Evolutionary conservation across 495 filamentous ascomycete species (phyloP).

Genomic region (Parachaetomium inaequale): DNA sequence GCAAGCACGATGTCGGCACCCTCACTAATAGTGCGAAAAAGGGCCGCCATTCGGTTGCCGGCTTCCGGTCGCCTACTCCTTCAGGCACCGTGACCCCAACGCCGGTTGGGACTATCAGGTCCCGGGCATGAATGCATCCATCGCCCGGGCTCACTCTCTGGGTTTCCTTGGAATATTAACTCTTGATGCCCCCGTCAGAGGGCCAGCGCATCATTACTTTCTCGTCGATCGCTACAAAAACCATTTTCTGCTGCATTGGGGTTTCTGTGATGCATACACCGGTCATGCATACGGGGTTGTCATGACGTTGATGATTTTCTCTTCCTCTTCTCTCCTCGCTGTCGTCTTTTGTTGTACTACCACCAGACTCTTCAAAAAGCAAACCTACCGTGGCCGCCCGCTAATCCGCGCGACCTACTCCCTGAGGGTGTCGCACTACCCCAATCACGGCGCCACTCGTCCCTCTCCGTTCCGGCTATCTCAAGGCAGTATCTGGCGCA

Average conservation of each 20-base stretch:
- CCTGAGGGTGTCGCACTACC: neutral
- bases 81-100: slow-evolving; percentile 32
- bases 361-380: slow-evolving; percentile 3
- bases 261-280: slow-evolving; percentile 28
- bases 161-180: slow-evolving; percentile 23
- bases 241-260: slow-evolving; percentile 29
- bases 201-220: slow-evolving; percentile 23
- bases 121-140: slow-evolving; percentile 28
- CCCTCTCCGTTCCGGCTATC: slow-evolving; percentile 4
- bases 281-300: slow-evolving; percentile 32
- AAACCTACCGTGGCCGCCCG: neutral
- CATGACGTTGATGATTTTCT: slow-evolving; percentile 32
- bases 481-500: neutral
- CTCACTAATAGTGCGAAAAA: slow-evolving; percentile 44
- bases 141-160: slow-evolving; percentile 9
- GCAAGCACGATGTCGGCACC: slow-evolving; percentile 70
- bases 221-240: slow-evolving; percentile 37
- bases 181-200: slow-evolving; percentile 11
- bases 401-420: slow-evolving; percentile 10
- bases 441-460: neutral
- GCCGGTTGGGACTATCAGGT: slow-evolving; percentile 30
- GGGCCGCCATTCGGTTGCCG: slow-evolving; percentile 30
- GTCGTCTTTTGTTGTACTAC: slow-evolving; percentile 3
- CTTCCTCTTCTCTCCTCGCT: slow-evolving; percentile 11
- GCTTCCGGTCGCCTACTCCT: slow-evolving; percentile 32